These are phyloP conservation scores for Benincasa hispida DNA, from an alignment of 306 rosid species.

Conservation along the genomic window DNA sequence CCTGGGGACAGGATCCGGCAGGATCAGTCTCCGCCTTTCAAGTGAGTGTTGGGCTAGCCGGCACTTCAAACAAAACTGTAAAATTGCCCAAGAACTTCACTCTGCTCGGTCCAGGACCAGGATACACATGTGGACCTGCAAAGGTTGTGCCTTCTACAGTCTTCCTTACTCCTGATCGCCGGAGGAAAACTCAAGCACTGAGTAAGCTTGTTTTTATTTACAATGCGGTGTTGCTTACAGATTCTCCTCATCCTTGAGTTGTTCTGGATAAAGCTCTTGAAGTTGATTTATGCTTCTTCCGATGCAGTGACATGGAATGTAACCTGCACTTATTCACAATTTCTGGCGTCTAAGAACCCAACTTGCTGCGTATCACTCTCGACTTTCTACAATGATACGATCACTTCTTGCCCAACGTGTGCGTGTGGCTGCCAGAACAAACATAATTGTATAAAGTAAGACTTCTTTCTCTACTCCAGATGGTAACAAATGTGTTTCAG, in stretches of 20 bases:
- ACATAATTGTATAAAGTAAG: conserved; percentile 62
- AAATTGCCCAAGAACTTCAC: conserved; percentile 53
- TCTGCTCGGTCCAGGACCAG: conserved; percentile 62
- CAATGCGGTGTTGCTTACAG: neutral
- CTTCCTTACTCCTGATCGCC: conserved; percentile 38
- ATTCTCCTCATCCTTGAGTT: neutral
- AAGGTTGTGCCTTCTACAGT: conserved; percentile 45
- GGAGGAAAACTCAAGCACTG: conserved; percentile 49
- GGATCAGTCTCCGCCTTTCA: conserved; percentile 55
- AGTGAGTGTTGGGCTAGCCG: conserved; percentile 53
- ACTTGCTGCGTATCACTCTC: conserved; percentile 94
- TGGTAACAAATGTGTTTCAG: neutral
- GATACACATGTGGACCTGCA: conserved; percentile 67
- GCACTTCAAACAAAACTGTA: conserved; percentile 63
- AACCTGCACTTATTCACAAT: conserved; percentile 86
- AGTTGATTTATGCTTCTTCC: neutral
- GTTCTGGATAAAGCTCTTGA: conserved; percentile 1
- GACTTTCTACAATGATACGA: conserved; percentile 68
- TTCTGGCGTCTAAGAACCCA: conserved; percentile 77
- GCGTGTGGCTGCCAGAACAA: conserved; percentile 86
- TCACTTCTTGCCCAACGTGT: conserved; percentile 71
- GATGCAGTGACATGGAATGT: conserved; percentile 93
- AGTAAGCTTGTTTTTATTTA: conserved; percentile 29
- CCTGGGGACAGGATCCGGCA: conserved; percentile 51
- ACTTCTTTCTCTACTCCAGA: conserved; percentile 2